A percentile compares a stretch with the other conserved stretches of the same genome.
Conservation (phyloP, 2,329 filamentous ascomycete genomes). For the Penicillium sp. region DNA sequence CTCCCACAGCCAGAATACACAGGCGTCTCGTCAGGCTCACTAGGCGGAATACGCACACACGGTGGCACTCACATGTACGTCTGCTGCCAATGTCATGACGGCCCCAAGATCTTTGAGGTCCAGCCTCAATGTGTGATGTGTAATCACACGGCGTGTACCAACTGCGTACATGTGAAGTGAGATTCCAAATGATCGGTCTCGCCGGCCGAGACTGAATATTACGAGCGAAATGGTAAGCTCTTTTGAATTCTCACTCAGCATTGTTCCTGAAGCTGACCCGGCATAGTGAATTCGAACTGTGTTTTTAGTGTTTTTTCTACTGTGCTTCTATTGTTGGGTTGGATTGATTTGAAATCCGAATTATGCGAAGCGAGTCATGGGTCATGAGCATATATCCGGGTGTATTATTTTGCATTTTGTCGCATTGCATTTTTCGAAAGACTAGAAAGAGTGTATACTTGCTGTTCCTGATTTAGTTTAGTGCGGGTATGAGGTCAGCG, state of each 20-base stretch:
- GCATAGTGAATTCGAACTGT: constrained; percentile 13
- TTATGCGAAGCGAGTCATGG: constrained; percentile 5
- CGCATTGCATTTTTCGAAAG: constrained; percentile 2
- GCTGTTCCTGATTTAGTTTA: constrained; percentile 17
- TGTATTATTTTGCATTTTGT: constrained; percentile 14
- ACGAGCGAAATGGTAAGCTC: constrained; percentile 16
- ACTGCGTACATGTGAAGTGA: constrained; percentile 36
- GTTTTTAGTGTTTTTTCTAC: constrained; percentile 7
- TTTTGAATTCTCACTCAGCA: constrained; percentile 5
- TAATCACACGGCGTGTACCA: constrained; percentile 32
- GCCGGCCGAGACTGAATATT: constrained; percentile 6
- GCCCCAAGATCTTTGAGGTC: constrained; percentile 39
- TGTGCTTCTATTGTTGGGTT: constrained; percentile 9
- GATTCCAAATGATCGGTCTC: background rate
- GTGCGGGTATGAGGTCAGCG: constrained; percentile 13
- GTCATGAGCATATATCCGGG: constrained; percentile 9
- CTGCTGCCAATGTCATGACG: constrained; percentile 43
- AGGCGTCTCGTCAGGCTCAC: background rate
- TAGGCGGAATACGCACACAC: constrained; percentile 9
- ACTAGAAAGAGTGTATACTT: constrained; percentile 24
- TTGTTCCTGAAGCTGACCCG: constrained; percentile 8
- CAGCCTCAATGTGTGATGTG: constrained; percentile 38
- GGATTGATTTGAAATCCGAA: background rate
- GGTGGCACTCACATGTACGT: constrained; percentile 33
- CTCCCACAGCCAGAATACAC: constrained; percentile 7